A percentile compares a stretch with the other conserved stretches of the same genome.
These are phyloP conservation scores for Hibiscus trionum DNA, from an alignment of 345 rosid species.

Conservation along the genomic window DNA sequence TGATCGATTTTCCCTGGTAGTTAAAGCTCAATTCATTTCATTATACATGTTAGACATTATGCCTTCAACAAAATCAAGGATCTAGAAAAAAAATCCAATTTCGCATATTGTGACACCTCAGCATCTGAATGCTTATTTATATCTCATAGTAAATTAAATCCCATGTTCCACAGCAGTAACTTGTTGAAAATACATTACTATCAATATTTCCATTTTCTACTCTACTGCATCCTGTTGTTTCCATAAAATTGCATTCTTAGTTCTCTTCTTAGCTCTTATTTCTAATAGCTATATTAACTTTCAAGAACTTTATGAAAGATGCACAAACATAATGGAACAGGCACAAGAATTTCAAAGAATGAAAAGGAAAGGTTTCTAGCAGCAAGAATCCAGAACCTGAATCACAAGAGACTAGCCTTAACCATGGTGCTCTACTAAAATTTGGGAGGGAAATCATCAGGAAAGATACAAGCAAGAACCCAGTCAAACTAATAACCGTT, in stretches of 20 bases:
- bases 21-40: neutral
- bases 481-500: neutral
- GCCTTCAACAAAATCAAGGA: conserved; percentile 1
- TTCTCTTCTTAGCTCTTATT: neutral
- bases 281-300: neutral
- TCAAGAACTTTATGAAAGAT: neutral
- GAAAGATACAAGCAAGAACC: conserved; percentile 1
- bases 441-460: neutral
- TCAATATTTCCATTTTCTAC: neutral
- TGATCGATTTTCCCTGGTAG: neutral
- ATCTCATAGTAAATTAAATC: neutral
- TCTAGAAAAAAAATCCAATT: neutral
- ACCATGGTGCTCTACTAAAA: neutral
- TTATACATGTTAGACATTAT: neutral
- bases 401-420: neutral
- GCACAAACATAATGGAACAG: neutral
- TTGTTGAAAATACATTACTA: neutral
- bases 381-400: neutral
- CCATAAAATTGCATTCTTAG: neutral
- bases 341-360: neutral
- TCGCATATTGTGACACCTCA: neutral
- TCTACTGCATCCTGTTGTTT: neutral
- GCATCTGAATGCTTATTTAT: neutral
- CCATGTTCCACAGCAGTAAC: neutral
- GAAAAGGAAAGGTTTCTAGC: neutral